Conservation (phyloP, 2,329 filamentous ascomycete species). For the Epichloe coenophiala region DNA sequence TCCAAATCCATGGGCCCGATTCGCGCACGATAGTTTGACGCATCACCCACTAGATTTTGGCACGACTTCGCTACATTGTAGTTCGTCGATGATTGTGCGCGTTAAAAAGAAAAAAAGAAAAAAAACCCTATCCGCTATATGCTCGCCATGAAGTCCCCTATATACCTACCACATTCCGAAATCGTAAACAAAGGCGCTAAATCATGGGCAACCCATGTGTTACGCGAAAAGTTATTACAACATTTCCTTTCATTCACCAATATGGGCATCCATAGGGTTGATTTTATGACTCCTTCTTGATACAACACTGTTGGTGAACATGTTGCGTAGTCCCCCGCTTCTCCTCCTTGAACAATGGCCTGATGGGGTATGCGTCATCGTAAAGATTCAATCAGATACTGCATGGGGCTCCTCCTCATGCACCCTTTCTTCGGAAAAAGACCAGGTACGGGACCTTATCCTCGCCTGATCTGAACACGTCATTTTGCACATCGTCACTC, state of each 20-base stretch:
- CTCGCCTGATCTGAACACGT: conserved; percentile 24
- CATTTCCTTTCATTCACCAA: background rate
- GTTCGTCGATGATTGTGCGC: background rate
- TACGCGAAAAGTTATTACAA: background rate
- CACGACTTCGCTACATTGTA: background rate
- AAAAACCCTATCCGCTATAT: background rate
- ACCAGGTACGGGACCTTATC: conserved; percentile 33
- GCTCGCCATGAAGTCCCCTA: background rate
- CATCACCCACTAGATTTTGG: background rate
- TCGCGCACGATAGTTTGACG: no score
- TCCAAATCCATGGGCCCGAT: no score
- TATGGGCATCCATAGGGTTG: no score
- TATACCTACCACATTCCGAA: background rate
- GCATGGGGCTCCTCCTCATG: background rate
- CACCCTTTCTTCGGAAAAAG: conserved; percentile 28
- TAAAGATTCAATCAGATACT: no score
- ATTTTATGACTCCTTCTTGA: no score
- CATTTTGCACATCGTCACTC: conserved; percentile 21
- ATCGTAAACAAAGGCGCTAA: background rate
- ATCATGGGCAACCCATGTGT: background rate
- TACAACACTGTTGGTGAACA: no score
- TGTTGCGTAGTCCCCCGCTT: no score
- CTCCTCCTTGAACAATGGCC: no score
- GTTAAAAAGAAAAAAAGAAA: background rate
- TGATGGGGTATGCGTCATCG: no score